Conservation (phyloP, 2,329 filamentous ascomycete species). For the Ophiostoma sp. region DNA sequence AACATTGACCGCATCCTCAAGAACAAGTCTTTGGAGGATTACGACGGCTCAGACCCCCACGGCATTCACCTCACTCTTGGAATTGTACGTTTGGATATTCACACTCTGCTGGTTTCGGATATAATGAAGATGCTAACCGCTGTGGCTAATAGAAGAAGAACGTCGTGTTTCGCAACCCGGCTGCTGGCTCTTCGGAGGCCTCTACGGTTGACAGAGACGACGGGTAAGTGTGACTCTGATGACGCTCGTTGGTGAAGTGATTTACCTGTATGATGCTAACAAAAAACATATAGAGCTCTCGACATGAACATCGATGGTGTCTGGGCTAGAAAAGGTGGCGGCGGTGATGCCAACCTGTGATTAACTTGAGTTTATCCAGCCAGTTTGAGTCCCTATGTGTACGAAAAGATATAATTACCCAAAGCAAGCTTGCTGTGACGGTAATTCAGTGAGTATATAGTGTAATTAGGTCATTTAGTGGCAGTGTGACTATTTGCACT, state of each 20-base stretch:
- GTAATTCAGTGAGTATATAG: background rate
- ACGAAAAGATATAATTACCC: background rate
- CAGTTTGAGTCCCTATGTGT: no score
- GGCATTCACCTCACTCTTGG: slow-evolving; percentile 24
- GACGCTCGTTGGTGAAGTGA: background rate
- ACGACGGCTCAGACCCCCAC: slow-evolving; percentile 17
- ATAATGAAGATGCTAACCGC: background rate
- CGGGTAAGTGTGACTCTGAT: slow-evolving; percentile 14
- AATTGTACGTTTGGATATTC: slow-evolving; percentile 8
- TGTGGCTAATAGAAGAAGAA: slow-evolving; percentile 20
- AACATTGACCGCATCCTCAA: slow-evolving; percentile 24
- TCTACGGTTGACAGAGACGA: slow-evolving; percentile 13
- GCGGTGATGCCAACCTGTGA: slow-evolving; percentile 19
- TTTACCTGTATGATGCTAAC: background rate
- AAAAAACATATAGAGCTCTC: background rate
- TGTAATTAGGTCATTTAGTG: background rate
- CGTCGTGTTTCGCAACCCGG: slow-evolving; percentile 23
- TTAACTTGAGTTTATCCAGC: background rate
- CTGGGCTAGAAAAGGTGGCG: slow-evolving; percentile 21
- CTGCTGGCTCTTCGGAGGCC: background rate
- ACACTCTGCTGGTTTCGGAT: no score
- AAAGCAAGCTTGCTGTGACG: background rate
- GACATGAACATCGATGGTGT: slow-evolving; percentile 23
- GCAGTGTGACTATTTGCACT: background rate
- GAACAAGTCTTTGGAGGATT: slow-evolving; percentile 21